phyloP scores from a whole-genome alignment of 169 alveolate genomes.

The Amoebophrya sp. region DNA sequence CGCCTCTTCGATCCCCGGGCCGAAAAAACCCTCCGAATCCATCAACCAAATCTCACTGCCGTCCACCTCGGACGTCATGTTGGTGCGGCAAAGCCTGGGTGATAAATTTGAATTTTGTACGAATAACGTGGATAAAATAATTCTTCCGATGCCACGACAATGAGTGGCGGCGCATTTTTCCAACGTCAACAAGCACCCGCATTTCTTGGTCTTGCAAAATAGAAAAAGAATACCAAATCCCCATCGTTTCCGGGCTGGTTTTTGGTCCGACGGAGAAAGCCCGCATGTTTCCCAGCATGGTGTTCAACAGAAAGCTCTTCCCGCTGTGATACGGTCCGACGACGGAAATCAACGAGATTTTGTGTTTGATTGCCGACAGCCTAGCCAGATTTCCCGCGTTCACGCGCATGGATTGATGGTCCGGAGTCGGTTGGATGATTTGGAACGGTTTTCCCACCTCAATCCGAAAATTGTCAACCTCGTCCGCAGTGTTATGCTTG shows the following conservation, averaged over 20 bases:
- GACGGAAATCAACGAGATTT: not conserved
- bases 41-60: conserved; percentile 41
- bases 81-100: conserved; percentile 34
- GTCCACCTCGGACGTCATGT: not conserved
- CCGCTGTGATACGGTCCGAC: conserved; percentile 24
- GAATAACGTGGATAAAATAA: too few species aligned
- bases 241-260: conserved; percentile 48
- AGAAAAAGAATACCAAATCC: too few species aligned
- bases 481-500: too few species aligned
- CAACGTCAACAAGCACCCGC: too few species aligned
- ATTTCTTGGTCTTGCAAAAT: too few species aligned
- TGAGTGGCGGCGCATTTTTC: too few species aligned
- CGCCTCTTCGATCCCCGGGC: conserved; percentile 45
- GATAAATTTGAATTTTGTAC: too few species aligned
- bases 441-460: not conserved
- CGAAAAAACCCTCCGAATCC: conserved; percentile 49
- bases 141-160: too few species aligned
- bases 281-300: conserved; percentile 39
- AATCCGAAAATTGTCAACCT: too few species aligned
- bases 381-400: not conserved
- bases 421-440: not conserved
- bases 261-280: conserved; percentile 41
- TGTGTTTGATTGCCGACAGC: not conserved
- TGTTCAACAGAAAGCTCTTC: conserved; percentile 42
- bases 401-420: not conserved